phyloP scores from a whole-genome alignment of 148 eudicot species.

The Nepenthes mirabilis region DNA sequence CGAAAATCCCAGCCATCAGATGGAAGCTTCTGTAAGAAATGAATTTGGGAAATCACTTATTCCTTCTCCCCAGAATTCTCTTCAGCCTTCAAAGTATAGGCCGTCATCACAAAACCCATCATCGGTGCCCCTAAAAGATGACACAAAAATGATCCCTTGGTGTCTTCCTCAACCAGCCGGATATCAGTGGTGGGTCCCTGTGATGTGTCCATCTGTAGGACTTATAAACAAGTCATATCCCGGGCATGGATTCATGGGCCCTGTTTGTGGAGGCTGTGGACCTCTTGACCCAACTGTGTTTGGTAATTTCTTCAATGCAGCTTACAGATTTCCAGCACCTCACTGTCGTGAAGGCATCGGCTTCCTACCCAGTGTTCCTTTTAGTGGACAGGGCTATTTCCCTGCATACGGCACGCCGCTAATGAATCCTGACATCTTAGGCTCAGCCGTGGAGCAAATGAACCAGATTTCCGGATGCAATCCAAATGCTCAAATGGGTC shows the following conservation, averaged over 20 bases:
- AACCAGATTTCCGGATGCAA: not conserved
- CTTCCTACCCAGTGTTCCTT: conserved; percentile 2
- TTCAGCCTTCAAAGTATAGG: conserved; percentile 8
- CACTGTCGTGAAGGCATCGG: too few species aligned
- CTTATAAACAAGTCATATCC: conserved; percentile 62
- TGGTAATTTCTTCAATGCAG: conserved; percentile 7
- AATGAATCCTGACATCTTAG: conserved; percentile 10
- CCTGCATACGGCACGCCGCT: conserved; percentile 23
- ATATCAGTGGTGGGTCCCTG: conserved; percentile 61
- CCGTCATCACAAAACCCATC: conserved; percentile 7
- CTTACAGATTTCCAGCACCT: too few species aligned
- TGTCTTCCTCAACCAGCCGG: conserved; percentile 27
- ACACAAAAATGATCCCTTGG: conserved; percentile 21
- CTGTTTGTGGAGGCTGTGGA: conserved; percentile 17
- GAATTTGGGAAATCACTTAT: conserved; percentile 8
- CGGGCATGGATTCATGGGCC: conserved; percentile 17
- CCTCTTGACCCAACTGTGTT: conserved; percentile 7
- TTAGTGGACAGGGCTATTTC: conserved; percentile 17
- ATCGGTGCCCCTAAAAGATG: conserved; percentile 2
- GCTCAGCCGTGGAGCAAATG: conserved; percentile 12
- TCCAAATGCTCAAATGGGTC: not conserved
- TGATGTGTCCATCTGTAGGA: conserved; percentile 59
- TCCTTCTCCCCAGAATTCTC: conserved; percentile 4
- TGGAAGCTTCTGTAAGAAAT: conserved; percentile 11
- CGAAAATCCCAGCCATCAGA: conserved; percentile 6